Percentiles rank a stretch among this genome's conserved stretches.
These are phyloP conservation scores for Coniochaeta sp. DNA, from an alignment of 2,329 filamentous ascomycete species.

Conservation along the genomic window DNA sequence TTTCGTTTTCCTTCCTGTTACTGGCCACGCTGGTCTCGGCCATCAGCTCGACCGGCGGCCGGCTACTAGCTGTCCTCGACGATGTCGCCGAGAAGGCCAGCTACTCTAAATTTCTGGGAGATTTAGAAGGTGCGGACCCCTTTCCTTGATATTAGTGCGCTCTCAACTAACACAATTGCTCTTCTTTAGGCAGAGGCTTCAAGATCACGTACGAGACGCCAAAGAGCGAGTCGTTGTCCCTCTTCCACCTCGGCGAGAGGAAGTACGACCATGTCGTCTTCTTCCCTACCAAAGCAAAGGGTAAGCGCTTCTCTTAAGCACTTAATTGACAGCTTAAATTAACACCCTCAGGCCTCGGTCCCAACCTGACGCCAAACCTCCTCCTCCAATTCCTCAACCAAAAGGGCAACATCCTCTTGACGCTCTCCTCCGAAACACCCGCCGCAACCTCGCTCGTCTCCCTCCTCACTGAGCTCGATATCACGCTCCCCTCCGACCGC, in stretches of 20 bases:
- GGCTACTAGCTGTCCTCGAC: constrained; percentile 81
- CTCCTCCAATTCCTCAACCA: constrained; percentile 89
- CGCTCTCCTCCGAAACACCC: constrained; percentile 65
- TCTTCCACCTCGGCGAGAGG: constrained; percentile 83
- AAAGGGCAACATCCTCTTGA: constrained; percentile 83
- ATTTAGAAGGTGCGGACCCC: constrained; percentile 57
- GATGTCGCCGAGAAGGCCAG: constrained; percentile 70
- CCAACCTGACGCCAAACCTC: constrained; percentile 75
- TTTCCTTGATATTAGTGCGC: background rate
- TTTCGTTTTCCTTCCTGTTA: constrained; percentile 62
- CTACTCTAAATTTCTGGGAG: constrained; percentile 75
- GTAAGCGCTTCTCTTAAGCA: constrained; percentile 30
- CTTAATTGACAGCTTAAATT: constrained; percentile 1
- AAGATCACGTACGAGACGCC: constrained; percentile 74
- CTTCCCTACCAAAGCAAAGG: constrained; percentile 85
- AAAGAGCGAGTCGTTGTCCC: constrained; percentile 66
- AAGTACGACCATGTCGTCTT: constrained; percentile 87
- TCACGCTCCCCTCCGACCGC: constrained; percentile 79
- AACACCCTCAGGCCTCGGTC: constrained; percentile 62
- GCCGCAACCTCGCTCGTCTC: constrained; percentile 68
- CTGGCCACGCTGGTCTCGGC: constrained; percentile 64
- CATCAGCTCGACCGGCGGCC: constrained; percentile 69
- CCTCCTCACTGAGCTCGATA: constrained; percentile 80
- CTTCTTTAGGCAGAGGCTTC: constrained; percentile 69
- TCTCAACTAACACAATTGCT: constrained; percentile 3